Evolutionary conservation across 2,329 filamentous ascomycete genomes (phyloP).

Genomic region (Chrysoporthe deuterocubensis): DNA sequence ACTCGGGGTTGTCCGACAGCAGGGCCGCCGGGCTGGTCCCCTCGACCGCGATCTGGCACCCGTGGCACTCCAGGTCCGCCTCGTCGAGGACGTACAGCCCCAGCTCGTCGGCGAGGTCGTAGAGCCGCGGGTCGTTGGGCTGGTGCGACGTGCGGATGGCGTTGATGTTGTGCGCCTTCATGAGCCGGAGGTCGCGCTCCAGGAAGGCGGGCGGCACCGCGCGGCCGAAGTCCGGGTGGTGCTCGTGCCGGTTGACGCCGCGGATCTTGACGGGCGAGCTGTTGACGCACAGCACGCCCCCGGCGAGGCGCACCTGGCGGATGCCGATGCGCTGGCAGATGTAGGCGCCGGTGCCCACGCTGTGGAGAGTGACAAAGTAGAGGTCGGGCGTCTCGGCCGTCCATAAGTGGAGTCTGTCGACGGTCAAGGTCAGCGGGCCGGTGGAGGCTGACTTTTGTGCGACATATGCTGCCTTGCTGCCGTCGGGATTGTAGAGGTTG

Average conservation of each 20-base stretch:
- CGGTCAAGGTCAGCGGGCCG: slow-evolving; percentile 39
- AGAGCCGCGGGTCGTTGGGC: slow-evolving; percentile 54
- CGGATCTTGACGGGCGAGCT: slow-evolving; percentile 58
- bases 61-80: slow-evolving; percentile 42
- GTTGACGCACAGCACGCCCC: slow-evolving; percentile 59
- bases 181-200: slow-evolving; percentile 56
- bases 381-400: slow-evolving; percentile 62
- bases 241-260: slow-evolving; percentile 62
- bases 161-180: slow-evolving; percentile 67
- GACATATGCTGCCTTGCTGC: slow-evolving; percentile 28
- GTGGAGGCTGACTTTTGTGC: slow-evolving; percentile 23
- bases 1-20: slow-evolving; percentile 60
- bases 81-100: slow-evolving; percentile 58
- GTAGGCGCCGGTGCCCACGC: slow-evolving; percentile 33
- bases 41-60: slow-evolving; percentile 54
- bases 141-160: slow-evolving; percentile 64
- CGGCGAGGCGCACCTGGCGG: slow-evolving; percentile 59
- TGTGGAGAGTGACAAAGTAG: slow-evolving; percentile 44
- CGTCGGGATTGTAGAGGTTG: slow-evolving; percentile 32
- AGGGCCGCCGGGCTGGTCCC: slow-evolving; percentile 48
- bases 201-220: slow-evolving; percentile 58
- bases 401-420: slow-evolving; percentile 58
- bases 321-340: slow-evolving; percentile 59
- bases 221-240: slow-evolving; percentile 58
- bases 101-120: slow-evolving; percentile 57